These are phyloP conservation scores for Sarocladiaceae sp. DNA, from an alignment of 2,329 filamentous ascomycete genomes.

Conservation along the genomic window DNA sequence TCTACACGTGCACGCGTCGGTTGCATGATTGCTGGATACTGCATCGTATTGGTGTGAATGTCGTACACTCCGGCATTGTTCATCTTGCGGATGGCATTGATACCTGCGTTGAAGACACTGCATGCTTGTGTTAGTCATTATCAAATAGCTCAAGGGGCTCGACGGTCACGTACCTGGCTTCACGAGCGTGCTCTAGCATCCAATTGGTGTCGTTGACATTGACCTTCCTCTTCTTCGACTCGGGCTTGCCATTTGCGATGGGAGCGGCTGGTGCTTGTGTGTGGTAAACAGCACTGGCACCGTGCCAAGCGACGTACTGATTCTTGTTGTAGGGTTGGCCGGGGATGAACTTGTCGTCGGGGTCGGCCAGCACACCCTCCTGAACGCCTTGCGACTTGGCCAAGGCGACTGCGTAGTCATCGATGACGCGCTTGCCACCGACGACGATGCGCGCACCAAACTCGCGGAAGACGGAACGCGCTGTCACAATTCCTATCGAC, in stretches of 20 bases:
- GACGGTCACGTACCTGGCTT: slow-evolving; percentile 67
- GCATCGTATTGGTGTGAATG: slow-evolving; percentile 87
- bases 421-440: slow-evolving; percentile 76
- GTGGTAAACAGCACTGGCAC: slow-evolving; percentile 93
- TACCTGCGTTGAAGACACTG: slow-evolving; percentile 78
- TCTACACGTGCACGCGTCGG: slow-evolving; percentile 84
- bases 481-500: slow-evolving; percentile 94
- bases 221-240: slow-evolving; percentile 78
- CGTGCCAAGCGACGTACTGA: slow-evolving; percentile 98
- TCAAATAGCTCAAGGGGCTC: not conserved
- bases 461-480: slow-evolving; percentile 92
- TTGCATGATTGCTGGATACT: slow-evolving; percentile 84
- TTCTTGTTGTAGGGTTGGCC: slow-evolving; percentile 97
- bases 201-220: slow-evolving; percentile 92
- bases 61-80: slow-evolving; percentile 82
- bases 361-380: slow-evolving; percentile 89
- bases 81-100: slow-evolving; percentile 63
- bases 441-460: slow-evolving; percentile 94
- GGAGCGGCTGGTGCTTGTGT: slow-evolving; percentile 75
- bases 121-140: slow-evolving; percentile 12
- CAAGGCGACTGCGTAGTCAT: slow-evolving; percentile 83
- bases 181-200: slow-evolving; percentile 91
- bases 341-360: slow-evolving; percentile 72
- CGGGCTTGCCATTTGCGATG: slow-evolving; percentile 68
- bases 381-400: slow-evolving; percentile 72